Base-by-base conservation (phyloP, 1,139 yeast species). In the Yamadazyma diddensiae region DNA sequence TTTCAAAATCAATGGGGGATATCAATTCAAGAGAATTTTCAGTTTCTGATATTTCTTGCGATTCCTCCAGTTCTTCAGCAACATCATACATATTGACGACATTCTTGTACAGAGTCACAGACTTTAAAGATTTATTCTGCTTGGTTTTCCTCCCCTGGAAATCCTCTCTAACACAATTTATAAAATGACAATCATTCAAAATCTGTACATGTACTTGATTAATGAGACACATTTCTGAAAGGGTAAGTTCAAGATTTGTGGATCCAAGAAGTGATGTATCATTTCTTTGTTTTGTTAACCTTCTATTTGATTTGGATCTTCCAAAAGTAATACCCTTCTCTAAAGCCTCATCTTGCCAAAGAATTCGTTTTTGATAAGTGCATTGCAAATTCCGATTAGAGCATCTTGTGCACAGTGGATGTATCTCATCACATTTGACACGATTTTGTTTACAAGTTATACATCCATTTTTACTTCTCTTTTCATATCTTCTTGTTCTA, bases 291-390 rank as follows among this genome's bases (percentile, higher is more conserved):
- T 36, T 36, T 21, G 42, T 31, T 26, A 38, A 34, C 42, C 34
- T 27, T 17, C 40, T 25, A 46, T 51, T 35, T 34, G 38, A 26
- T 24, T 46, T 42, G 0, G 69, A 59, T 20, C 70, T 41, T 1
- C 70, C 70, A 43, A 63, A 62, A 1, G 64, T 45, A 6, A 59
- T 51, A 0, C 68, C 69, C 31, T 47, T 43, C 17, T 49, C 43
- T 2, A 42, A 21, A 6, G 65, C 65, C 14, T 62, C 67, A 25
- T 61, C 65, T 31, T 59, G 65, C 65, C 65, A 61, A 2, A 48
- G 43, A 5, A 53, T 36, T 11, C 29, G 39, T 20, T 46, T 23
- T 4, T 42, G 42, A 28, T 52, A 54, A 9, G 31, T 40, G 38
- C 62, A 60, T 1, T 28, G 27, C 9, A 54, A 20, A 3, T 39